Conservation (phyloP, 768 basidiomycete species). For the Boletus barrowsii region DNA sequence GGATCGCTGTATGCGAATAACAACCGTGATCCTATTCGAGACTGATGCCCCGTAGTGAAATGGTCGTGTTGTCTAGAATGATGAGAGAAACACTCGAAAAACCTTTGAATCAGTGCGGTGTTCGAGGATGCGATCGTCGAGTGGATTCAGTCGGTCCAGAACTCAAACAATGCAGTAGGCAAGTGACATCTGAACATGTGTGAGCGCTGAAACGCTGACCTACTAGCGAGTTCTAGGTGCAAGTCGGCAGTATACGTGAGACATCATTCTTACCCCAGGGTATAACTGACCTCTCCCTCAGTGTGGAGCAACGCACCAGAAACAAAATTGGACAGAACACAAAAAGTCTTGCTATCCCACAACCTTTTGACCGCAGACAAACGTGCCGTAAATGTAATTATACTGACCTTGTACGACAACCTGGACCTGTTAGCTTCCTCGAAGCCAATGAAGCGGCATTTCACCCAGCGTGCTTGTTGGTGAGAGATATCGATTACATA, state of each 20-base stretch:
- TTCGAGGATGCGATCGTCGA: conserved; percentile 24
- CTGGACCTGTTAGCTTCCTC: no score
- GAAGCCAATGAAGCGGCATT: no score
- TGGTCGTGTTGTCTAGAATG: conserved; percentile 26
- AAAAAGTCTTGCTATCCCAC: conserved; percentile 34
- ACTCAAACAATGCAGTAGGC: conserved; percentile 39
- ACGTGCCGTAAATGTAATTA: neutral
- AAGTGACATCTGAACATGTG: conserved; percentile 4
- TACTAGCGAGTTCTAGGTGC: conserved; percentile 28
- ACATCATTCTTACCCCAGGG: neutral
- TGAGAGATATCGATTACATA: neutral
- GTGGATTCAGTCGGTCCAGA: conserved; percentile 10
- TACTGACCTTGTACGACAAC: neutral
- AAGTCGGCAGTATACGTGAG: conserved; percentile 43
- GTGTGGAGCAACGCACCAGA: conserved; percentile 39
- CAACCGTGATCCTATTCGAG: neutral
- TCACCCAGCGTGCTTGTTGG: neutral
- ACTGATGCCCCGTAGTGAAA: conserved; percentile 19
- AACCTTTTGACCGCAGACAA: conserved; percentile 25
- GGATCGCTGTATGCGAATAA: conserved; percentile 26
- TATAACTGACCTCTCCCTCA: conserved; percentile 12
- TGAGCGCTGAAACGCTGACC: neutral
- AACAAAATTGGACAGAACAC: conserved; percentile 35
- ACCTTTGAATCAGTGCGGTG: conserved; percentile 33
- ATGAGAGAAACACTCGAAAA: conserved; percentile 31